phyloP scores from a whole-genome alignment of 371 early-diverging fungal species.

The Lichtheimia corymbifera region DNA sequence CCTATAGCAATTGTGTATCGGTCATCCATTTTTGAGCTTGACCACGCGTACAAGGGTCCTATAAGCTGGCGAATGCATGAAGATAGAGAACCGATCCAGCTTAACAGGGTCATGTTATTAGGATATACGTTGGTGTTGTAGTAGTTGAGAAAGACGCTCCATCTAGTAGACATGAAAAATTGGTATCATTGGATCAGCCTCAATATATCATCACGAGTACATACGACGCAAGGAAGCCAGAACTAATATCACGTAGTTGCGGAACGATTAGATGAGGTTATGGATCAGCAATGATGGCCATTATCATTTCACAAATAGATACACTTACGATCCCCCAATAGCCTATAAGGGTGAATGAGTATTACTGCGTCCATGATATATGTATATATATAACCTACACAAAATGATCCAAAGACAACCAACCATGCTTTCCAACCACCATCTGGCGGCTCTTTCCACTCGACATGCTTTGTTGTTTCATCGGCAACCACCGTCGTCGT shows the following conservation, averaged over 20 bases:
- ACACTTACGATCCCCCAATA: too few species aligned
- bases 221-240: too few species aligned
- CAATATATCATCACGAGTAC: too few species aligned
- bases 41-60: slow-evolving; percentile 41
- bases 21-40: slow-evolving; percentile 34
- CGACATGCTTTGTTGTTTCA: too few species aligned
- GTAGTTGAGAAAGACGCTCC: slow-evolving; percentile 34
- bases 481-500: too few species aligned
- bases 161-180: slow-evolving; percentile 18
- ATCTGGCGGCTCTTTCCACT: slow-evolving; percentile 19
- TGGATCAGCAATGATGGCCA: too few species aligned
- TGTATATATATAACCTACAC: slow-evolving; percentile 15
- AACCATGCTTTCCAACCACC: slow-evolving; percentile 30
- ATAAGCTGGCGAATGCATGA: slow-evolving; percentile 29
- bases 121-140: slow-evolving; percentile 35
- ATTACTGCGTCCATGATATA: too few species aligned
- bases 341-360: too few species aligned
- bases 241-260: too few species aligned
- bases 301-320: too few species aligned
- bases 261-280: too few species aligned
- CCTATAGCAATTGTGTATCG: slow-evolving; percentile 14
- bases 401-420: slow-evolving; percentile 31
- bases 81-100: slow-evolving; percentile 48
- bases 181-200: too few species aligned
- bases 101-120: slow-evolving; percentile 28